These are phyloP conservation scores for Eragrostis curvula DNA, from an alignment of 176 grass and related monocot species.

Conservation along the genomic window DNA sequence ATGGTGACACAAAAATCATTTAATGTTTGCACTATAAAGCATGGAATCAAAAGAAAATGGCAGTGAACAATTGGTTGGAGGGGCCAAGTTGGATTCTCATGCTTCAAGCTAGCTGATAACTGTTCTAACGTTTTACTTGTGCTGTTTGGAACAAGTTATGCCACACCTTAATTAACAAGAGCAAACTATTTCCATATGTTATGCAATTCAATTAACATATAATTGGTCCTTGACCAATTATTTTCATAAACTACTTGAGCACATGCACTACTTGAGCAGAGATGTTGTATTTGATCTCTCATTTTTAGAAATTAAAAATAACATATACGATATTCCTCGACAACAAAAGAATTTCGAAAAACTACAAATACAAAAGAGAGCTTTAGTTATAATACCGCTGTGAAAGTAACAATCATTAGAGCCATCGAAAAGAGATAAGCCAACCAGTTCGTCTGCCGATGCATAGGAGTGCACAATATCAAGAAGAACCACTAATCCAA, in stretches of 20 bases:
- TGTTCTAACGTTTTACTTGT: neutral
- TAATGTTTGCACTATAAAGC: neutral
- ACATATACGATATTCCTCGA: slow-evolving; percentile 39
- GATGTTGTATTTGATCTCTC: neutral
- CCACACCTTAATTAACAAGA: neutral
- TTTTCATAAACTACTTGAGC: neutral
- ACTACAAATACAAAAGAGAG: slow-evolving; percentile 9
- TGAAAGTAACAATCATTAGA: slow-evolving; percentile 97
- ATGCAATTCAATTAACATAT: neutral
- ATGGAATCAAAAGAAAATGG: neutral
- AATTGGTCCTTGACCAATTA: neutral
- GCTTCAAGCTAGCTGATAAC: neutral
- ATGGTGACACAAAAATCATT: neutral
- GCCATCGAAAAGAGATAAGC: slow-evolving; percentile 96
- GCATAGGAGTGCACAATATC: slow-evolving; percentile 96
- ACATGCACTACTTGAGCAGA: slow-evolving; percentile 38
- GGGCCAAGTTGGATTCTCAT: neutral
- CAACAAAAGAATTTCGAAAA: slow-evolving; percentile 12
- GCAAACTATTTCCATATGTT: neutral
- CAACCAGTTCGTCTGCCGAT: slow-evolving; percentile 80
- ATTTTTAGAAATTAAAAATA: slow-evolving; percentile 44
- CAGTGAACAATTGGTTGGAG: no score
- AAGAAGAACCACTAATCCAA: slow-evolving; percentile 80
- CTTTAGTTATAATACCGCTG: slow-evolving; percentile 51
- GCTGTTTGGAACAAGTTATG: slow-evolving; percentile 13